Conservation (phyloP, 306 rosid species). For the Lithocarpus polystachyus region DNA sequence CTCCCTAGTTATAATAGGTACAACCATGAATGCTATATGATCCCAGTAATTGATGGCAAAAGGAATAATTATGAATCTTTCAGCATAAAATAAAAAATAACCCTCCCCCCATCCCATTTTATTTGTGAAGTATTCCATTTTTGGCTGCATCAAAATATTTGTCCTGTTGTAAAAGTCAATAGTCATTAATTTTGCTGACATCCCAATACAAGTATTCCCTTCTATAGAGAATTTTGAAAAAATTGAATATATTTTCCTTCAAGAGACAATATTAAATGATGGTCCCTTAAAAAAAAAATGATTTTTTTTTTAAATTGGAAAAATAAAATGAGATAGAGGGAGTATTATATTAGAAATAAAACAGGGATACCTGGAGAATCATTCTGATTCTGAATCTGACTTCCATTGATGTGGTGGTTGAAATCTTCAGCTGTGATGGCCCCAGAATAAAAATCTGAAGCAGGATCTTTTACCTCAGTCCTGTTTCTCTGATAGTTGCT, state of each 20-base stretch:
- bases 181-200: too few relatives aligned
- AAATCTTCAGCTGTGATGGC: constrained; percentile 19
- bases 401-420: constrained; percentile 21
- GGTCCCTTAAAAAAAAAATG: too few relatives aligned
- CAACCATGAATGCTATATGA: background rate
- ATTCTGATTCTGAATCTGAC: constrained; percentile 41
- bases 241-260: too few relatives aligned
- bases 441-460: constrained; percentile 29
- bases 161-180: too few relatives aligned
- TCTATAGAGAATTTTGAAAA: too few relatives aligned
- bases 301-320: too few relatives aligned
- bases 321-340: too few relatives aligned
- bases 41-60: constrained; percentile 17
- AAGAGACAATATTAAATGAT: too few relatives aligned
- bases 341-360: background rate
- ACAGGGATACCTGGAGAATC: constrained; percentile 39
- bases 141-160: too few relatives aligned
- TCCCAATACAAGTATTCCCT: too few relatives aligned
- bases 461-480: constrained; percentile 32
- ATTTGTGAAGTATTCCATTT: too few relatives aligned
- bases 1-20: background rate
- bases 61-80: constrained; percentile 25
- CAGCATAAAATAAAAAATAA: constrained; percentile 13
- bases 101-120: too few relatives aligned
- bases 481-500: constrained; percentile 44